These are phyloP conservation scores for Penicillium cinerascens DNA, from an alignment of 495 filamentous ascomycete species.

Conservation along the genomic window DNA sequence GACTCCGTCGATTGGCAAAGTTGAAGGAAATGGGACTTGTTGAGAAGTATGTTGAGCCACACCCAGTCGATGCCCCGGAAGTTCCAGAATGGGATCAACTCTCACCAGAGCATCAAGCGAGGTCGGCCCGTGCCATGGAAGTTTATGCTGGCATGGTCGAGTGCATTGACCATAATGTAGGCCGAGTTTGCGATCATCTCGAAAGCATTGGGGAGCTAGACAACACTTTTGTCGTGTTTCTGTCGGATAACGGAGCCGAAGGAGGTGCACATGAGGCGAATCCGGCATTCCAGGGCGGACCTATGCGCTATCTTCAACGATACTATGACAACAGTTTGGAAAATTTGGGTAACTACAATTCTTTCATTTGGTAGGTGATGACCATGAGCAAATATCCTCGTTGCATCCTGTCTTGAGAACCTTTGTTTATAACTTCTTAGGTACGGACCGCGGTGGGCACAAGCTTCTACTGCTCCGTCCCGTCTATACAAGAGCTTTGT, in stretches of 20 bases:
- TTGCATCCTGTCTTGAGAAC: no score
- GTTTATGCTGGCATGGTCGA: conserved; percentile 54
- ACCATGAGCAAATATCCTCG: no score
- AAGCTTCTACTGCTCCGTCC: conserved; percentile 53
- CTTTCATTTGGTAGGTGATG: conserved; percentile 54
- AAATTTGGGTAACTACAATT: conserved; percentile 49
- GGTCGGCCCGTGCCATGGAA: conserved; percentile 48
- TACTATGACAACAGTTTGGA: conserved; percentile 52
- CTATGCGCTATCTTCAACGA: no score
- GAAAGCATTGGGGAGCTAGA: conserved; percentile 48
- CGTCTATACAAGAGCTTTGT: conserved; percentile 51
- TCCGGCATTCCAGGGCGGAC: no score
- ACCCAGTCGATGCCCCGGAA: conserved; percentile 15
- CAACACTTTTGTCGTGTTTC: conserved; percentile 52
- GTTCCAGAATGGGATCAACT: conserved; percentile 39
- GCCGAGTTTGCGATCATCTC: conserved; percentile 43
- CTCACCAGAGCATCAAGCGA: conserved; percentile 30
- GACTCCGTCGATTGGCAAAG: conserved; percentile 26
- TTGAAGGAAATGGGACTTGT: conserved; percentile 39
- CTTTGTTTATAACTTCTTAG: no score
- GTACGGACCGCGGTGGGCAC: conserved; percentile 47
- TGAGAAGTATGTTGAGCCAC: conserved; percentile 30
- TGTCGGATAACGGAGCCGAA: conserved; percentile 54
- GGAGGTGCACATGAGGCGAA: no score
- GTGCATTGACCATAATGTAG: conserved; percentile 48